Percentiles rank a stretch among this genome's conserved stretches.
Conservation (phyloP, 179 eudicot species). For the Silene noctiflora region DNA sequence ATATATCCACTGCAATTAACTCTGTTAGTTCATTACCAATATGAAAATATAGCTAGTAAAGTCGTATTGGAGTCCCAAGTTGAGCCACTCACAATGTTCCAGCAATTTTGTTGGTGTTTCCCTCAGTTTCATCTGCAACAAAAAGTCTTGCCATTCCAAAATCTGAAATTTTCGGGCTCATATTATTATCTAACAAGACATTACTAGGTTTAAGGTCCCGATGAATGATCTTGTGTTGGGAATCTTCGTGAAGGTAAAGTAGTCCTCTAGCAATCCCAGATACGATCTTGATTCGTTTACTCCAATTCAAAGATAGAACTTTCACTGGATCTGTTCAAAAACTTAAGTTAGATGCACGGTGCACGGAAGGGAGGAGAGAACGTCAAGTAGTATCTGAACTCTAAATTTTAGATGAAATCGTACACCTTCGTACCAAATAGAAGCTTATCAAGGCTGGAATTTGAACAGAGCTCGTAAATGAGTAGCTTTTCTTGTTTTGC, state of each 20-base stretch:
- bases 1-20: slow-evolving; percentile 28
- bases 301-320: slow-evolving; percentile 27
- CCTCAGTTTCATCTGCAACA: slow-evolving; percentile 28
- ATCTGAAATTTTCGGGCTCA: slow-evolving; percentile 36
- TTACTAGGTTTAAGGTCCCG: slow-evolving; percentile 33
- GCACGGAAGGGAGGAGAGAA: not conserved
- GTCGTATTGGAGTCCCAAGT: not conserved
- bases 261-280: slow-evolving; percentile 31
- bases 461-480: slow-evolving; percentile 29
- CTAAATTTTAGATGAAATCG: not conserved
- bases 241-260: slow-evolving; percentile 35
- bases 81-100: slow-evolving; percentile 32
- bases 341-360: too few relatives aligned
- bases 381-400: not conserved
- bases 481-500: slow-evolving; percentile 30
- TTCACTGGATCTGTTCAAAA: slow-evolving; percentile 27
- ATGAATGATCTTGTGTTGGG: slow-evolving; percentile 31
- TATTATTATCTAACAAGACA: slow-evolving; percentile 27
- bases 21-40: not conserved
- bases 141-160: slow-evolving; percentile 39
- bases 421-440: slow-evolving; percentile 18
- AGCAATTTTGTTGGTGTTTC: slow-evolving; percentile 29
- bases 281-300: slow-evolving; percentile 26
- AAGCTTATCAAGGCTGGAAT: slow-evolving; percentile 31
- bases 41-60: not conserved